Evolutionary conservation across 108 stramenopile genomes (phyloP).

Genomic region (Thalassiosira profunda): DNA sequence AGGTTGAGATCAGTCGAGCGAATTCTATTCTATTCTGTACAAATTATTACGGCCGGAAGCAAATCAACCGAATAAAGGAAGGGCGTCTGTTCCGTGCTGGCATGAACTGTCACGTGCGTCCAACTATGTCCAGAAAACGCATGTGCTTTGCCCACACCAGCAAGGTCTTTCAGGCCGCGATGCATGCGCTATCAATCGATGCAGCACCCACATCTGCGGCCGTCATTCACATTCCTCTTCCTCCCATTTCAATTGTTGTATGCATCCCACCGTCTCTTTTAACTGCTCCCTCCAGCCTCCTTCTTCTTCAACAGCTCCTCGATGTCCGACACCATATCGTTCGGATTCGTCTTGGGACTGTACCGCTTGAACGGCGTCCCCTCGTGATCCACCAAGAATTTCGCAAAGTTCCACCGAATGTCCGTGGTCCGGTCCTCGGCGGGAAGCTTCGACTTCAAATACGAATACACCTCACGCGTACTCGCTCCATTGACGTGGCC

Average conservation of each 20-base stretch:
- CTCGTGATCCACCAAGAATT: conserved; percentile 72
- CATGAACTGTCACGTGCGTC: neutral
- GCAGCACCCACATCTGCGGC: too few species aligned
- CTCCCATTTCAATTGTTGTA: too few species aligned
- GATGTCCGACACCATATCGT: conserved; percentile 61
- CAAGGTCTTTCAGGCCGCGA: too few species aligned
- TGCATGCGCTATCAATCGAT: too few species aligned
- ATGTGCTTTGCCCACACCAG: too few species aligned
- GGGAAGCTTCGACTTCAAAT: conserved; percentile 61
- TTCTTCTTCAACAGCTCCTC: conserved; percentile 67
- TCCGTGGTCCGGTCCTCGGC: conserved; percentile 64
- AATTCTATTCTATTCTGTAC: too few species aligned
- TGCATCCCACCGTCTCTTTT: too few species aligned
- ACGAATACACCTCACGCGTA: conserved; percentile 72
- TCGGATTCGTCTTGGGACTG: conserved; percentile 52
- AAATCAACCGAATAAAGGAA: too few species aligned
- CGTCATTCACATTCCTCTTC: too few species aligned
- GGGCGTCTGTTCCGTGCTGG: too few species aligned
- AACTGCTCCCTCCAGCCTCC: conserved; percentile 16
- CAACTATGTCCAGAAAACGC: conserved; percentile 1
- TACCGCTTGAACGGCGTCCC: conserved; percentile 71
- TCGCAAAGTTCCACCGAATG: conserved; percentile 69
- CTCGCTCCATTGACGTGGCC: conserved; percentile 78
- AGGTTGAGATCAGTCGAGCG: too few species aligned
- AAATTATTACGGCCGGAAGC: too few species aligned